phyloP scores from a whole-genome alignment of 2,329 filamentous ascomycete species.

The Aplosporella prunicola region DNA sequence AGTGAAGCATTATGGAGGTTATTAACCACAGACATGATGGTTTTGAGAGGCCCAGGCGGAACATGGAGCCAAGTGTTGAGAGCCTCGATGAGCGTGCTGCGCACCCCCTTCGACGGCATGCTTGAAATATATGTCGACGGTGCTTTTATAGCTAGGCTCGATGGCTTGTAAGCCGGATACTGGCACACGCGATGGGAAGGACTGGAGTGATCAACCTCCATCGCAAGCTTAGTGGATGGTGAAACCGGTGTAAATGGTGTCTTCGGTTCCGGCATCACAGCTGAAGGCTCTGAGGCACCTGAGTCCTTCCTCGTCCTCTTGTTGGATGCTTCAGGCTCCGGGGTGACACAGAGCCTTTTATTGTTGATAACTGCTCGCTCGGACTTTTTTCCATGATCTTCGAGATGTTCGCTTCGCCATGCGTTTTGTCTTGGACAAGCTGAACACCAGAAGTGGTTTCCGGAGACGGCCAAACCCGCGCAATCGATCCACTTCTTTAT shows the following conservation, averaged over 20 bases:
- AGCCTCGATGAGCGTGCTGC: conserved; percentile 49
- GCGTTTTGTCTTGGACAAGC: not conserved
- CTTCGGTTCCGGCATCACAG: no score
- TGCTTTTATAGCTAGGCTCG: not conserved
- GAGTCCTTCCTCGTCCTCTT: not conserved
- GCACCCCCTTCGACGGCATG: not conserved
- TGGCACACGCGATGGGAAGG: not conserved
- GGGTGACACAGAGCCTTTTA: no score
- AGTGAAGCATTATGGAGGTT: conserved; percentile 74
- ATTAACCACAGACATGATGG: conserved; percentile 64
- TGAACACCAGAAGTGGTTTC: conserved; percentile 1
- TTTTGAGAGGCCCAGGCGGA: conserved; percentile 52
- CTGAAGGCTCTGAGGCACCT: not conserved
- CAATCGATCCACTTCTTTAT: not conserved
- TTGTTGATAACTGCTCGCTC: no score
- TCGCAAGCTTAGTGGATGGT: no score
- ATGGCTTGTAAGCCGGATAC: not conserved
- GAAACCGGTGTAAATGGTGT: no score
- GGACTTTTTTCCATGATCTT: no score
- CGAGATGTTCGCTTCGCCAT: not conserved
- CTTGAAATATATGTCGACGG: not conserved
- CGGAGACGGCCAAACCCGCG: not conserved
- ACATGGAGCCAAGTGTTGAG: conserved; percentile 70
- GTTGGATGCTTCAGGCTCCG: not conserved
- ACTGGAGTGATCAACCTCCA: not conserved